phyloP scores from a whole-genome alignment of 1,284 basidiomycete species.

The Fomitiporia mediterranea region DNA sequence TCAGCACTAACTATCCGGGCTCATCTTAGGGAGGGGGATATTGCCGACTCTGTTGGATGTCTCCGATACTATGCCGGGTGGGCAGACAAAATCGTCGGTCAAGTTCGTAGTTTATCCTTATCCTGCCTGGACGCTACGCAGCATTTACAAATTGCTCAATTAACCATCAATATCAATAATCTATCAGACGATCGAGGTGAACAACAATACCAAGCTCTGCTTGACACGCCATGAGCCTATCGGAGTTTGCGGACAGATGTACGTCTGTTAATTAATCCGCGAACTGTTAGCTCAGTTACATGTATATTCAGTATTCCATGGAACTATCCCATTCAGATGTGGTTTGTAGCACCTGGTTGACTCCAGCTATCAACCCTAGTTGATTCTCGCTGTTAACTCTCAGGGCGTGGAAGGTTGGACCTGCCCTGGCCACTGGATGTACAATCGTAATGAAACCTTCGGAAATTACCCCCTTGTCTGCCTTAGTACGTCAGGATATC shows the following conservation, averaged over 20 bases:
- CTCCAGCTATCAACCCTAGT: neutral
- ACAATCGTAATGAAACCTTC: conserved; percentile 91
- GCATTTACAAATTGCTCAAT: neutral
- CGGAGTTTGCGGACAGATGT: conserved; percentile 91
- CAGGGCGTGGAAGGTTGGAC: conserved; percentile 88
- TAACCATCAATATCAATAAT: conserved; percentile 4
- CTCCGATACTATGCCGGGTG: conserved; percentile 77
- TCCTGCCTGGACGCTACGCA: neutral
- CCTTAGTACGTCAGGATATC: conserved; percentile 49
- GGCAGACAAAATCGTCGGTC: conserved; percentile 55
- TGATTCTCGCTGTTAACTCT: neutral
- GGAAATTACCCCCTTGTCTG: conserved; percentile 87
- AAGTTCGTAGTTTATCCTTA: conserved; percentile 31
- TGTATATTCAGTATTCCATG: conserved; percentile 64
- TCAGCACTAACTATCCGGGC: conserved; percentile 8
- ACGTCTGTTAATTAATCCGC: conserved; percentile 26
- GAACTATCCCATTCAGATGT: conserved; percentile 94
- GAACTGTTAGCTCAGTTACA: conserved; percentile 5
- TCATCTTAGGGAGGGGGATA: conserved; percentile 69
- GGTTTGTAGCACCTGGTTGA: conserved; percentile 39
- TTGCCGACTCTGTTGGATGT: conserved; percentile 76
- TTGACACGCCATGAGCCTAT: conserved; percentile 92
- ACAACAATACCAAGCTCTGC: conserved; percentile 74
- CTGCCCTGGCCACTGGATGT: conserved; percentile 84
- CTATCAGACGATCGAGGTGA: conserved; percentile 70